Evolutionary conservation across 2,329 filamentous ascomycete species (phyloP).

Genomic region (Fusarium tricinctum): DNA sequence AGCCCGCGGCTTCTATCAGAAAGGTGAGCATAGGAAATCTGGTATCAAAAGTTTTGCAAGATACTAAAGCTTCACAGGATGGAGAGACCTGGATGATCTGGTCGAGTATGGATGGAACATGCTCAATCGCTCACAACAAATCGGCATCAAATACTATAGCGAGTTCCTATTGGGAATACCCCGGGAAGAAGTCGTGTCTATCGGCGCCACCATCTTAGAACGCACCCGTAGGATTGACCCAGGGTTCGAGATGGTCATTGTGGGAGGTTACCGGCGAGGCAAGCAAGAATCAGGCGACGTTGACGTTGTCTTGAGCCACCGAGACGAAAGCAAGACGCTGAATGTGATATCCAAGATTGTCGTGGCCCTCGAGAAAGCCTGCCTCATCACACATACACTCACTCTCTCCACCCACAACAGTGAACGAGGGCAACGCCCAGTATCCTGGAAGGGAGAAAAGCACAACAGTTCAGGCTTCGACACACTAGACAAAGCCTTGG

Average conservation of each 20-base stretch:
- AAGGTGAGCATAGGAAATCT: constrained; percentile 54
- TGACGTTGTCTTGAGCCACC: constrained; percentile 87
- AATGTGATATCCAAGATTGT: constrained; percentile 82
- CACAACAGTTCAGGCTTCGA: constrained; percentile 77
- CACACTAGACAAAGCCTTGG: constrained; percentile 89
- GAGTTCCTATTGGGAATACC: constrained; percentile 82
- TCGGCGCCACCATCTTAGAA: constrained; percentile 72
- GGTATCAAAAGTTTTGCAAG: background rate
- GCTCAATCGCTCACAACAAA: constrained; percentile 86
- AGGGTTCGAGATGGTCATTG: constrained; percentile 72
- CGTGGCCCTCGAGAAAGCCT: constrained; percentile 74
- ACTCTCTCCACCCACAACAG: constrained; percentile 77
- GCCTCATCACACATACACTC: constrained; percentile 86
- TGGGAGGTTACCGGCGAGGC: constrained; percentile 86
- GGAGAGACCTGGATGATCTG: constrained; percentile 88
- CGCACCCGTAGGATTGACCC: constrained; percentile 75
- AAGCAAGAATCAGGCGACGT: constrained; percentile 83
- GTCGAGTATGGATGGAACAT: constrained; percentile 83
- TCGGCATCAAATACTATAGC: constrained; percentile 93
- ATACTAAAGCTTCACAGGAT: constrained; percentile 62
- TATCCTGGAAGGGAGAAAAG: constrained; percentile 65
- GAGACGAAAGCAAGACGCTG: constrained; percentile 75
- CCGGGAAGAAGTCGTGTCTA: constrained; percentile 78
- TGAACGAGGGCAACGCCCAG: constrained; percentile 75
- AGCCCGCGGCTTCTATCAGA: constrained; percentile 83